A percentile compares a stretch with the other conserved stretches of the same genome.
Evolutionary conservation across 2,329 filamentous ascomycete species (phyloP).

Genomic region (Colletotrichum aenigma): DNA sequence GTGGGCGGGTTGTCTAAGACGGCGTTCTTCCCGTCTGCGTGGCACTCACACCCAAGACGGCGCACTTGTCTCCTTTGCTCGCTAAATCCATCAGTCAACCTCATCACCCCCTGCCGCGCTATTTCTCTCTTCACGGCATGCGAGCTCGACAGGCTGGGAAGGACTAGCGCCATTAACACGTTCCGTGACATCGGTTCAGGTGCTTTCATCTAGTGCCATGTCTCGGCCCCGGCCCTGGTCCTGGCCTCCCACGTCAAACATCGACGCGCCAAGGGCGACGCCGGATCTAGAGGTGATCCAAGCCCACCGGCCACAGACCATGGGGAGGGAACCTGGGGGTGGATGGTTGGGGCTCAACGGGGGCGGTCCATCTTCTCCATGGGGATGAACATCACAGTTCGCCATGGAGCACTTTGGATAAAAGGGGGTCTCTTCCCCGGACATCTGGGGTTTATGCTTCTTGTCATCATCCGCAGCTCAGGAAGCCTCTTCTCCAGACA

Average conservation of each 20-base stretch:
- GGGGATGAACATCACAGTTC: neutral
- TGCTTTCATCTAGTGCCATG: neutral
- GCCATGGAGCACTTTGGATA: neutral
- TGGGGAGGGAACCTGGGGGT: neutral
- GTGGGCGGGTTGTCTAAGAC: neutral
- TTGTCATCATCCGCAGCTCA: conserved; percentile 1
- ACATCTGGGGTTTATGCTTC: neutral
- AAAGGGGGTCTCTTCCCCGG: neutral
- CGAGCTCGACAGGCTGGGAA: neutral
- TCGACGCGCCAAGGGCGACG: neutral
- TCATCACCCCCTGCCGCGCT: neutral
- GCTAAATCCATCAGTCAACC: neutral
- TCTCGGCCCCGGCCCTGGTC: neutral
- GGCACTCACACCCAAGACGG: neutral
- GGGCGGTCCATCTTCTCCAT: neutral
- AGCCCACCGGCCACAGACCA: neutral
- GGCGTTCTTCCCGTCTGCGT: conserved; percentile 2
- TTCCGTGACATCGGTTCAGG: neutral
- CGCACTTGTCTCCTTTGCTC: neutral
- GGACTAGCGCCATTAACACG: neutral
- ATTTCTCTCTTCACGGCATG: neutral
- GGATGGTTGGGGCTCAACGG: neutral
- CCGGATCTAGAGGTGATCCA: neutral
- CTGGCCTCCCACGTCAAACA: neutral
- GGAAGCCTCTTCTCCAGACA: neutral